Base-by-base conservation (phyloP, 192 early-diverging fungal genomes). In the Backusella liffmaniae region DNA sequence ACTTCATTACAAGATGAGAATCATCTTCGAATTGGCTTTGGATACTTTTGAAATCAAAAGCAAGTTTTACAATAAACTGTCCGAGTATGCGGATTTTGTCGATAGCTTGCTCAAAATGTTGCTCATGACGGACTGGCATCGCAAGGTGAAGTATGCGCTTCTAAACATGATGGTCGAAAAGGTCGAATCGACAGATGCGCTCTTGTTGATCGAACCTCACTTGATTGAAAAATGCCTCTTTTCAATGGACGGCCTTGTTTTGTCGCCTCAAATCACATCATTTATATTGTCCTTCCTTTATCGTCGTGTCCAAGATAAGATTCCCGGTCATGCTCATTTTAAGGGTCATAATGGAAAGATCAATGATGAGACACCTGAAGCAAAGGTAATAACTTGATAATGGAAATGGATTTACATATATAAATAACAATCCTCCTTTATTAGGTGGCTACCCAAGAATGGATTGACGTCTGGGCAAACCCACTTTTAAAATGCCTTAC, bases 121-220 rank as follows among this genome's bases (percentile, higher is more conserved):
- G 21, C 73, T 97, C 41, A 84, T 84, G n/a, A 90, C 92, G 78
- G 93, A 94, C 74, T 90, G 92, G 85, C 91, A 92, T 70, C 88
- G 93, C 30, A 94, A 92, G 75, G 92, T 83, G 7, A 97, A 96
- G 77, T 93, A 96, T 79, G 86, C 94, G 72, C 86, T 97, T 32
- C 77, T 97, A 30, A 86, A 90, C 0, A 87, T 92, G 39, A 70
- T 93, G 65, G 83, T 91, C 0, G 75, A 83, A 4, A 86, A 85
- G 70, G 76, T 92, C 4, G 66, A 84, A 0, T 62, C 56, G 8
- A 86, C 92, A 18, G 70, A 84, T 13, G 84, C 77, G 12, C 83
- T 95, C 67, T 76, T 94, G 13, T 21, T 35, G 0, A 71, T 88
- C 9, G 90, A 90, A 59, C 85, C 89, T 1, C 90, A 95, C 42